A percentile compares a stretch with the other conserved stretches of the same genome.
phyloP scores from a whole-genome alignment of 192 early-diverging fungal genomes.

The Coemansia sp. region DNA sequence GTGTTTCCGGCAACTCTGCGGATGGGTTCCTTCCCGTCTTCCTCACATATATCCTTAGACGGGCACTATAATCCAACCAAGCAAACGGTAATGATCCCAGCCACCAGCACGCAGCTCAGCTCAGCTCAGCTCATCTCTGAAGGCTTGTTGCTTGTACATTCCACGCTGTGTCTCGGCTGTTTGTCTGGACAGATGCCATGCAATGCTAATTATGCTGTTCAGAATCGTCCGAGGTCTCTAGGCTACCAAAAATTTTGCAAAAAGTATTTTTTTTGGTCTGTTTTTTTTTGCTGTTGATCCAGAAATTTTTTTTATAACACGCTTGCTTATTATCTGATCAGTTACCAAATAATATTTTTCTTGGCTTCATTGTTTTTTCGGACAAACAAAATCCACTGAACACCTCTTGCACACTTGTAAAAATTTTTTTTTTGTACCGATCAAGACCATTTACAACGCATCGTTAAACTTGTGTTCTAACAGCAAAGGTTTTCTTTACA shows the following conservation, averaged over 20 bases:
- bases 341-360: background rate
- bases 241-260: too few relatives aligned
- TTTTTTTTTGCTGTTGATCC: background rate
- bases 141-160: too few relatives aligned
- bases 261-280: background rate
- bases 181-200: too few relatives aligned
- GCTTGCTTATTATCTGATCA: background rate
- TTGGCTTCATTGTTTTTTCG: background rate
- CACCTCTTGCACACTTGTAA: background rate
- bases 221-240: too few relatives aligned
- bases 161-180: too few relatives aligned
- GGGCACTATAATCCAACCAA: slow-evolving; percentile 26
- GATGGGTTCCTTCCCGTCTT: slow-evolving; percentile 52
- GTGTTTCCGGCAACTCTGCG: background rate
- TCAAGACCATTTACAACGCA: background rate
- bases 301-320: background rate
- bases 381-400: background rate
- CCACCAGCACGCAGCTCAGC: too few relatives aligned
- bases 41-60: slow-evolving; percentile 29
- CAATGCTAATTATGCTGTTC: too few relatives aligned
- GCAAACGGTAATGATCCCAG: slow-evolving; percentile 19
- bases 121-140: too few relatives aligned
- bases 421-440: background rate
- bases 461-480: background rate
- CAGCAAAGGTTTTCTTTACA: slow-evolving; percentile 3